phyloP scores from a whole-genome alignment of 2,329 filamentous ascomycete genomes.

The Hymenoscyphus fraxineus region DNA sequence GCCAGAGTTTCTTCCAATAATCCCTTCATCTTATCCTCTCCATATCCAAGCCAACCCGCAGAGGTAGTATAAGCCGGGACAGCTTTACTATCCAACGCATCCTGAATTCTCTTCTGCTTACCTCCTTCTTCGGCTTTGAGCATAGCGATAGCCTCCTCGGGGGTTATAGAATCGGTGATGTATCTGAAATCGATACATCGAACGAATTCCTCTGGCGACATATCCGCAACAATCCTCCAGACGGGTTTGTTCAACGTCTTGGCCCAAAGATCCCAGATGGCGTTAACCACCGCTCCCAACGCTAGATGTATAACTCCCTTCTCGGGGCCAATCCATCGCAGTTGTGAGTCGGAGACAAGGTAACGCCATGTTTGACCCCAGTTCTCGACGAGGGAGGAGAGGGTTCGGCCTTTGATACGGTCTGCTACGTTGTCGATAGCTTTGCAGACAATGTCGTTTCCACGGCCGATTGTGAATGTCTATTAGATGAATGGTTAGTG shows the following conservation, averaged over 20 bases:
- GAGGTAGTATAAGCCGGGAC: conserved; percentile 90
- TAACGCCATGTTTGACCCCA: conserved; percentile 89
- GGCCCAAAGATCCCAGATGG: conserved; percentile 93
- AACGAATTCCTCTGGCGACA: conserved; percentile 84
- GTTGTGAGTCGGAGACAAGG: conserved; percentile 84
- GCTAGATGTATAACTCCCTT: conserved; percentile 94
- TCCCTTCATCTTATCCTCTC: conserved; percentile 77
- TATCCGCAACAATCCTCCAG: conserved; percentile 85
- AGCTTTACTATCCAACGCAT: conserved; percentile 68
- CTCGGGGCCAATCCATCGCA: conserved; percentile 91
- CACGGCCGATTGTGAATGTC: conserved; percentile 80
- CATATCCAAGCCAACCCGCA: conserved; percentile 89
- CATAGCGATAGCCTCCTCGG: conserved; percentile 73
- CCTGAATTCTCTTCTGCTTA: conserved; percentile 67
- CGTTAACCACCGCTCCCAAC: conserved; percentile 83
- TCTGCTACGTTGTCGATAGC: conserved; percentile 77
- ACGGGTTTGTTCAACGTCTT: conserved; percentile 83
- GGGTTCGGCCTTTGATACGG: conserved; percentile 69
- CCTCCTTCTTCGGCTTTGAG: conserved; percentile 61
- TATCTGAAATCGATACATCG: conserved; percentile 90
- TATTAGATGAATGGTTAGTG: conserved; percentile 34
- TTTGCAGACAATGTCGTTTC: conserved; percentile 87
- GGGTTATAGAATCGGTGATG: conserved; percentile 89
- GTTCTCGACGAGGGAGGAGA: conserved; percentile 72
- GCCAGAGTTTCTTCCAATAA: conserved; percentile 70